These are phyloP conservation scores for Crithidia sp. DNA, from an alignment of 208 protist species.

Conservation along the genomic window DNA sequence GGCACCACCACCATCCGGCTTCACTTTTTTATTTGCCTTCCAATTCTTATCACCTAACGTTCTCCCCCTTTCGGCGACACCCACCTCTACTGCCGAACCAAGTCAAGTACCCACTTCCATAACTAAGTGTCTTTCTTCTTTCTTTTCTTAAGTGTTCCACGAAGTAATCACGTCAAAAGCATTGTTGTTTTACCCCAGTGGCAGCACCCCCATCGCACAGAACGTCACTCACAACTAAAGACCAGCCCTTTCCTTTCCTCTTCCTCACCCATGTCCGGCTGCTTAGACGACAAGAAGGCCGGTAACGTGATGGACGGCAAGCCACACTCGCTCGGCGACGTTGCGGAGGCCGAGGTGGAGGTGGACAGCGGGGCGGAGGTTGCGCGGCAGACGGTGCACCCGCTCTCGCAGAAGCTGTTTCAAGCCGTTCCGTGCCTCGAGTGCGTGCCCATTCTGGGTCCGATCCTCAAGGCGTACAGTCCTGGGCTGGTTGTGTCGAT, in stretches of 20 bases:
- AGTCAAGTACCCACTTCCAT: too few species aligned
- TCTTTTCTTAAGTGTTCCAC: too few species aligned
- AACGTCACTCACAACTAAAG: too few species aligned
- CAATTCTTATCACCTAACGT: too few species aligned
- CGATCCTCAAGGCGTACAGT: constrained; percentile 6
- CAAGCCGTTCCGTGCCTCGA: background rate
- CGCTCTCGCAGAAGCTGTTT: constrained; percentile 7
- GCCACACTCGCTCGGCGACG: background rate
- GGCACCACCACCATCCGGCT: too few species aligned
- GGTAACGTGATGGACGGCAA: background rate
- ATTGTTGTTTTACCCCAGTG: too few species aligned
- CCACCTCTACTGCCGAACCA: too few species aligned
- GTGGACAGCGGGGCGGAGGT: background rate
- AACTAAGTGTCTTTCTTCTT: too few species aligned
- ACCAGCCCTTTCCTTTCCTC: background rate
- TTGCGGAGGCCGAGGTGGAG: background rate
- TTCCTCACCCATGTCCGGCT: background rate
- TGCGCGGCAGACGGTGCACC: background rate
- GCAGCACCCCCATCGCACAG: too few species aligned
- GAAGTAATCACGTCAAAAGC: too few species aligned
- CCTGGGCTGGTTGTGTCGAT: background rate
- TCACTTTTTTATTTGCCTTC: too few species aligned
- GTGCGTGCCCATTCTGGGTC: background rate
- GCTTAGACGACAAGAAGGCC: background rate
- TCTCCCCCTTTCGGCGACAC: too few species aligned